Evolutionary conservation across 2,329 filamentous ascomycete genomes (phyloP), one percentile per base, ranked within the genome.

Genomic region (Botrytis elliptica): DNA sequence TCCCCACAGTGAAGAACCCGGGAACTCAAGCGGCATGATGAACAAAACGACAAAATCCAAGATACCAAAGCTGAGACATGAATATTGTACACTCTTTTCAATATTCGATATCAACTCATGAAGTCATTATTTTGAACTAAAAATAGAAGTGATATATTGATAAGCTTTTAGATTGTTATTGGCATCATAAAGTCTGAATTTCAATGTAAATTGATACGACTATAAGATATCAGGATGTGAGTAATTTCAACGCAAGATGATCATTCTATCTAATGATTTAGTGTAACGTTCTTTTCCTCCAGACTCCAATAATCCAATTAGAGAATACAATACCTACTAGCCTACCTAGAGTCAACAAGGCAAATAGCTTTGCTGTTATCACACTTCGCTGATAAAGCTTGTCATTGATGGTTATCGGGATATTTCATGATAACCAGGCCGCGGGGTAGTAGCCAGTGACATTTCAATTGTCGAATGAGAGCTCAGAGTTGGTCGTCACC

Each of bases 341-440:
- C 29, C 29, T 29, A 29, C 29, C 29, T 29, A 29, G 29, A 33
- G n/a, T 33, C 25, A 38, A 40, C 20, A 52, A n/a, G 46, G 38
- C 25, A 29, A 67, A 55, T 38, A 68, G 46, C 25, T 68, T 29
- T 46, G 36, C 16, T 33, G 65, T 68, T 68, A 68, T 68, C 65
- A 68, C n/a, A 29, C 33, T 42, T 68, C 25, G 40, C 36, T 42
- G 49, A 44, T 57, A 68, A 68, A 33, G 36, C 10, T 29, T 12
- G 3, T 12, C 49, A n/a, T 29, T 57, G 49, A 57, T n/a, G 5
- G 12, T 49, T 49, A 40, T 36, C 33, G 29, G 49, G n/a, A 29
- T 22, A 18, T 33, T 42, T 57, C 12, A 69, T 42, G 49, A 68
- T 68, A 57, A 68, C 49, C 38, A 57, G 49, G 52, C 62, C 49